These are phyloP conservation scores for Thalassiosira livingstoniorum DNA, from an alignment of 352 stramenopile species.

Conservation along the genomic window DNA sequence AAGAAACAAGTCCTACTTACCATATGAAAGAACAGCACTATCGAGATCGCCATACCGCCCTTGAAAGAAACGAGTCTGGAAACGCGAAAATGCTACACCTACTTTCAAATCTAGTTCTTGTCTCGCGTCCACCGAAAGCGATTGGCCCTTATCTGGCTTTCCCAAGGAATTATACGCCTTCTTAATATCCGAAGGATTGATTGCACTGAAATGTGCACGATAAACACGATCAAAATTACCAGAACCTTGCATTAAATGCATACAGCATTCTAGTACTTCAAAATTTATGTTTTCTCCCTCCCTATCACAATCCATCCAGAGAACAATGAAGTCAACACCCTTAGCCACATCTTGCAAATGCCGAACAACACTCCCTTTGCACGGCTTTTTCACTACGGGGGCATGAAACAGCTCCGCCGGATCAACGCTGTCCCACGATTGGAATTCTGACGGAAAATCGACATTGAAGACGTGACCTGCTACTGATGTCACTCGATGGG, in stretches of 20 bases:
- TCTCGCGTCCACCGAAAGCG: constrained; percentile 87
- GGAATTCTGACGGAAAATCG: constrained; percentile 86
- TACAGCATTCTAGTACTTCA: constrained; percentile 88
- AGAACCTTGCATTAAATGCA: constrained; percentile 80
- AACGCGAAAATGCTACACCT: constrained; percentile 89
- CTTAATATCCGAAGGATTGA: constrained; percentile 87
- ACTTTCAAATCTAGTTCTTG: constrained; percentile 92
- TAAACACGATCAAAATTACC: constrained; percentile 80
- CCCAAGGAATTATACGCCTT: constrained; percentile 80
- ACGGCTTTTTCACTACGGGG: constrained; percentile 87
- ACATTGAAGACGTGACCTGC: constrained; percentile 87
- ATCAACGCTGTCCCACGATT: constrained; percentile 87
- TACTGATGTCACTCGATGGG: constrained; percentile 79
- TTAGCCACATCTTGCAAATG: constrained; percentile 91
- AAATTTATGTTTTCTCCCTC: constrained; percentile 93
- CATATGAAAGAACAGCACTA: constrained; percentile 88
- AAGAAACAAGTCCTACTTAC: too few relatives aligned
- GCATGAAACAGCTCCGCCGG: constrained; percentile 86
- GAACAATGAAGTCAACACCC: constrained; percentile 88
- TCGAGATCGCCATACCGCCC: constrained; percentile 89
- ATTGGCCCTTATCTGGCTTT: constrained; percentile 87
- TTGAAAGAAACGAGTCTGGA: constrained; percentile 91
- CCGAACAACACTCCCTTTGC: constrained; percentile 92
- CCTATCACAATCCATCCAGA: constrained; percentile 93
- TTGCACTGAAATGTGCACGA: constrained; percentile 87